Evolutionary conservation across 495 filamentous ascomycete genomes (phyloP).

Genomic region (Penicillium goetzii): DNA sequence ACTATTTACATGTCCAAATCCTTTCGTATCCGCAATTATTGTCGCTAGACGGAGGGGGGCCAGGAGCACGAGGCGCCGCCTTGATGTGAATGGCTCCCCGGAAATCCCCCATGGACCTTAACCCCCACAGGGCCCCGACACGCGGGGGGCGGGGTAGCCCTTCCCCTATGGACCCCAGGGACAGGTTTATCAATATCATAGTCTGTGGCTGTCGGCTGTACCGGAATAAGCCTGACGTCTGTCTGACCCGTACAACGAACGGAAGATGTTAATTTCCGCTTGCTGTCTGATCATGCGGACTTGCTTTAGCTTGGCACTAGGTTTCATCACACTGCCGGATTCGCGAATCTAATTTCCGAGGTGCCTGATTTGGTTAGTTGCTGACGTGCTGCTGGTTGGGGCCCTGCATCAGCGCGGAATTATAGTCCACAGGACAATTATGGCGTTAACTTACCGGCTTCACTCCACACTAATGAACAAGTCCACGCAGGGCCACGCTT

Average conservation of each 20-base stretch:
- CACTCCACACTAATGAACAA: neutral
- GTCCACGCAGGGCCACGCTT: neutral
- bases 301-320: neutral
- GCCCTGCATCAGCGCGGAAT: neutral
- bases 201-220: neutral
- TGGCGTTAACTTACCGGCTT: neutral
- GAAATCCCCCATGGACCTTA: slow-evolving; percentile 11
- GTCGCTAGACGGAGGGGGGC: neutral
- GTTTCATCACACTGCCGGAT: neutral
- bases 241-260: neutral
- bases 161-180: neutral
- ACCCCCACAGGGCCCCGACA: slow-evolving; percentile 7
- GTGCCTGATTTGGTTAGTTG: too few relatives aligned
- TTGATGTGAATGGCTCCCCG: slow-evolving; percentile 11
- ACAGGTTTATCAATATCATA: neutral
- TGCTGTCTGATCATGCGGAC: neutral
- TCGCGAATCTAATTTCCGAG: neutral
- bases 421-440: neutral
- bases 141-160: slow-evolving; percentile 8
- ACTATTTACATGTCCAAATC: neutral
- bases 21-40: neutral
- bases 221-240: neutral
- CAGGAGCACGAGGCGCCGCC: neutral
- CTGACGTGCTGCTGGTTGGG: neutral
- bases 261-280: slow-evolving; percentile 4